Base-by-base conservation (phyloP, 768 basidiomycete species). In the Ephemerocybe angulata region DNA sequence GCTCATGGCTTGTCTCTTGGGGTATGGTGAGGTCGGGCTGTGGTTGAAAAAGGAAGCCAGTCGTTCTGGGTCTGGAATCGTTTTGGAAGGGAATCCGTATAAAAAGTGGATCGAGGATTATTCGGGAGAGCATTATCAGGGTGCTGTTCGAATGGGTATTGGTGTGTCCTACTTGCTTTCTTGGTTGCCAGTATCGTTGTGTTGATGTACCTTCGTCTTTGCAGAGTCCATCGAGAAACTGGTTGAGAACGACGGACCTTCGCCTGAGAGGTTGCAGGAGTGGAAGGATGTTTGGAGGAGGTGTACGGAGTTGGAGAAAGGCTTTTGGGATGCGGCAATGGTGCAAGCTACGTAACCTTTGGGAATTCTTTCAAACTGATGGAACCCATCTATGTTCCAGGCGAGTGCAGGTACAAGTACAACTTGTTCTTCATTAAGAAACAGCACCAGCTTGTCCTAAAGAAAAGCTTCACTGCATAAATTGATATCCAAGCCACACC, bases 1-100 rank as follows among this genome's bases (percentile, higher is more conserved):
- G 0, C 77, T 94, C 1, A 84, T 88, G 10, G 86, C 90, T 7
- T 98, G 95, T 65, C 75, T 96, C 8, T 72, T 96, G 0, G 95
- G 94, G 2, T 98, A 97, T 65, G 94, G 94, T 11, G 90, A 96
- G 66, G 91, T 94, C 0, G 94, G 93, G 1, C 70, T 91, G 37
- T 90, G 92, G 86, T 72, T 98, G 29, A 79, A 84, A 66, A 81
- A 77, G 31, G 77, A 86, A 56, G 78, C 73, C 31, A 62, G 60
- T 37, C 74, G 71, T 10, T 66, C 61, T n/a, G 72, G 73, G 24
- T 79, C 74, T 21, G 85, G 84, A 78, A 80, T 88, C 19, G 63
- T 75, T 31, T 64, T 84, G 52, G 79, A 84, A 10, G 82, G 79
- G 0, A 96, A 96, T 62, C 81, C 84, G 4, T 97, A 95, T 68